phyloP scores from a whole-genome alignment of 192 early-diverging fungal genomes.

The Linnemannia schmuckeri region DNA sequence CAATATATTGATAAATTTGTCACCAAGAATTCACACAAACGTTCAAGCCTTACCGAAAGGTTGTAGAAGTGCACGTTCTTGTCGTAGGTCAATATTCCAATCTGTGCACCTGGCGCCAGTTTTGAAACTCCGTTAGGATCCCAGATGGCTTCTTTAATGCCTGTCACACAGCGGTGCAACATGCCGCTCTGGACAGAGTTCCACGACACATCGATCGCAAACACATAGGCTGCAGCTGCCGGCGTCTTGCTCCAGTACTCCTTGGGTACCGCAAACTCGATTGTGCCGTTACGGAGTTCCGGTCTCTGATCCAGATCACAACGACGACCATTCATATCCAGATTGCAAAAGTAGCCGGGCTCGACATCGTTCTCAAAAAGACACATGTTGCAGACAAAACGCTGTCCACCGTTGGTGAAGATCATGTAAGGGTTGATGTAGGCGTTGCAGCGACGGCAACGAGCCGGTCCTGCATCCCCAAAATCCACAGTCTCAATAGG shows the following conservation, averaged over 20 bases:
- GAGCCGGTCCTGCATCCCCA: conserved; percentile 87
- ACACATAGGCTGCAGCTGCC: conserved; percentile 80
- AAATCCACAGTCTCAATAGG: conserved; percentile 86
- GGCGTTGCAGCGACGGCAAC: conserved; percentile 92
- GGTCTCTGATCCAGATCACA: conserved; percentile 88
- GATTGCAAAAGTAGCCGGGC: conserved; percentile 92
- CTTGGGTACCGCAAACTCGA: conserved; percentile 92
- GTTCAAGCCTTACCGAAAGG: conserved; percentile 67
- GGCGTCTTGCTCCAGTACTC: conserved; percentile 82
- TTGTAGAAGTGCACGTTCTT: conserved; percentile 96
- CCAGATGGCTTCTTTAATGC: conserved; percentile 81
- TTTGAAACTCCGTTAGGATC: conserved; percentile 47
- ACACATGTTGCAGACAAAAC: conserved; percentile 96
- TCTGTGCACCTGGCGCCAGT: conserved; percentile 69
- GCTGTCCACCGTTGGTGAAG: conserved; percentile 93
- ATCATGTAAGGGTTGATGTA: conserved; percentile 94
- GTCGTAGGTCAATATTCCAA: conserved; percentile 96
- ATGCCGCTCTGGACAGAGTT: conserved; percentile 88
- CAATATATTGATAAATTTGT: background rate
- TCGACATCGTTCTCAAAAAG: conserved; percentile 90
- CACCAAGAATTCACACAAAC: background rate
- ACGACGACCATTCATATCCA: conserved; percentile 93
- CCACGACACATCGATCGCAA: conserved; percentile 97
- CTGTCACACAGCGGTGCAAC: conserved; percentile 74
- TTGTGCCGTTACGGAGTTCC: conserved; percentile 89